Conservation (phyloP, 2,329 filamentous ascomycete species). For the Biscogniauxia mediterranea region DNA sequence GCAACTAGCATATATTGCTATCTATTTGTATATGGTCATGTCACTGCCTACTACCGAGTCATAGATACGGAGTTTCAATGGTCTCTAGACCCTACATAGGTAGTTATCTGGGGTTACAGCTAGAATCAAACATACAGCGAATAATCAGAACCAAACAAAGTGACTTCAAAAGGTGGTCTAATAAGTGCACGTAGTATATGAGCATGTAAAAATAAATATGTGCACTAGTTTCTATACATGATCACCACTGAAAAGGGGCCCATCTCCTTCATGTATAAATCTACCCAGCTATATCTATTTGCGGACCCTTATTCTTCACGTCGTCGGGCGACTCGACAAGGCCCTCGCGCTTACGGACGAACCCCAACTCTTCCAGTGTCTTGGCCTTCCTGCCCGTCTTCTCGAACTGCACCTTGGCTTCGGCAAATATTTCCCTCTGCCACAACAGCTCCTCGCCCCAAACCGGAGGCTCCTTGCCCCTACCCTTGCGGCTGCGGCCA, state of each 20-base stretch:
- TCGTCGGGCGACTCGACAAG: constrained; percentile 6
- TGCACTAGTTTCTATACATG: neutral
- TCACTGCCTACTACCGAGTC: too few relatives aligned
- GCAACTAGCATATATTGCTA: too few relatives aligned
- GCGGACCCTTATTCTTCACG: constrained; percentile 6
- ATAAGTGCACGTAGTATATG: neutral
- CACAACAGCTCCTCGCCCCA: constrained; percentile 74
- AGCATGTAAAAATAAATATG: neutral
- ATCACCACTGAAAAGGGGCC: neutral
- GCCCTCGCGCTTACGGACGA: constrained; percentile 46
- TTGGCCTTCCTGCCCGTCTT: constrained; percentile 62
- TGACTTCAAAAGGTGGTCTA: too few relatives aligned
- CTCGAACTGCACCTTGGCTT: constrained; percentile 72
- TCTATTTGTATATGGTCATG: too few relatives aligned
- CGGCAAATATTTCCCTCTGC: constrained; percentile 65
- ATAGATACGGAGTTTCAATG: too few relatives aligned
- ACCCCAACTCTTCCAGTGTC: constrained; percentile 70
- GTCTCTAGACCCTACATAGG: too few relatives aligned
- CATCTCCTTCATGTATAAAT: neutral
- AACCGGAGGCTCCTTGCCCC: constrained; percentile 65
- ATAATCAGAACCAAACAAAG: too few relatives aligned
- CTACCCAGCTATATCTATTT: constrained; percentile 15
- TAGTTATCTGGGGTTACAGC: too few relatives aligned
- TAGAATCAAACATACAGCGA: too few relatives aligned
- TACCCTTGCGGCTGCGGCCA: constrained; percentile 2